A percentile compares a stretch with the other conserved stretches of the same genome.
Evolutionary conservation across 139 green algal species (phyloP).

Genomic region (Trebouxia sp.): DNA sequence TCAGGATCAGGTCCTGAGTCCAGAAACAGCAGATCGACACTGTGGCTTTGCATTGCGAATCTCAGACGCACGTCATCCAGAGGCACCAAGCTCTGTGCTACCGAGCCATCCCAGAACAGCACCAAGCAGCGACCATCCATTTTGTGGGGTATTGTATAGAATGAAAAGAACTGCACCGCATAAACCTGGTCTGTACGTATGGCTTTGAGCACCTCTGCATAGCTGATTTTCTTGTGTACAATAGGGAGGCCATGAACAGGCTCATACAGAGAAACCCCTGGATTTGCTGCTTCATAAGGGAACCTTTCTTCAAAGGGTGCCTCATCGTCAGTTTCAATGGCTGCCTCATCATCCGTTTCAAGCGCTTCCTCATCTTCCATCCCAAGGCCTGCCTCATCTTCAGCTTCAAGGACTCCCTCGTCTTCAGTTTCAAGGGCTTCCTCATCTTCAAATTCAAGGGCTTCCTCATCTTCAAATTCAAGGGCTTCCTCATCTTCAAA

Average conservation of each 20-base stretch:
- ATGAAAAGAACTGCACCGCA: conserved; percentile 68
- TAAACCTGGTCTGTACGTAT: conserved; percentile 54
- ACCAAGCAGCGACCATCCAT: conserved; percentile 72
- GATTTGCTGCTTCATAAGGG: background rate
- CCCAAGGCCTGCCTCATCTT: too few relatives aligned
- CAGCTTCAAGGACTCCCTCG: too few relatives aligned
- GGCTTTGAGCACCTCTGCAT: conserved; percentile 66
- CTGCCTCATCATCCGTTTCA: background rate
- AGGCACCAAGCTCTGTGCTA: conserved; percentile 66
- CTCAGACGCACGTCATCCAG: conserved; percentile 57
- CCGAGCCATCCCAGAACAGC: conserved; percentile 19
- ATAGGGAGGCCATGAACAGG: conserved; percentile 46
- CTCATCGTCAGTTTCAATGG: background rate
- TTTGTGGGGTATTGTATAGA: background rate
- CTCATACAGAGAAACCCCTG: conserved; percentile 41
- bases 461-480: too few relatives aligned
- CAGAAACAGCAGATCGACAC: conserved; percentile 44
- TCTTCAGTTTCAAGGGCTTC: too few relatives aligned
- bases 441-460: too few relatives aligned
- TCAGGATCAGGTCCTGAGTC: background rate
- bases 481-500: too few relatives aligned
- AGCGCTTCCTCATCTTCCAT: too few relatives aligned
- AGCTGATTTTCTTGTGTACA: conserved; percentile 32
- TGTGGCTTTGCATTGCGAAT: conserved; percentile 72
- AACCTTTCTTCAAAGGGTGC: background rate